A percentile compares a stretch with the other conserved stretches of the same genome.
Evolutionary conservation across 805 yeast species (phyloP).

Genomic region (Candida ascalaphidarum): DNA sequence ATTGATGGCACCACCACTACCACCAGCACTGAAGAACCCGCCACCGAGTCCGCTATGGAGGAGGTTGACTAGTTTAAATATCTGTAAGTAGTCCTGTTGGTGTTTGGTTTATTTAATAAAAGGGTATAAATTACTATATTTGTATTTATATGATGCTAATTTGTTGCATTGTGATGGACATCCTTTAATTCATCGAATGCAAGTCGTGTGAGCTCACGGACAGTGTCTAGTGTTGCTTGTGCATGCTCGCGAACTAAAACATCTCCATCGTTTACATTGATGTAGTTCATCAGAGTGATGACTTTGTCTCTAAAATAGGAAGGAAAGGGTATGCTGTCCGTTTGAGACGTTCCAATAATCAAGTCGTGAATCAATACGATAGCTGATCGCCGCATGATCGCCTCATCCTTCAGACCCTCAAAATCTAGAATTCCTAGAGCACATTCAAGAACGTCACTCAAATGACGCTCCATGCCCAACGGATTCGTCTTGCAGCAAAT

Average conservation of each 20-base stretch:
- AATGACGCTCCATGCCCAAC: constrained; percentile 35
- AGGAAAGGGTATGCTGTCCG: constrained; percentile 45
- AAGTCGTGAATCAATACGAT: constrained; percentile 60
- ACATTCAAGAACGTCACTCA: constrained; percentile 63
- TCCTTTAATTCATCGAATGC: constrained; percentile 3
- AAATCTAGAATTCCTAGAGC: constrained; percentile 63
- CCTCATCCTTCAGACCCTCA: constrained; percentile 38
- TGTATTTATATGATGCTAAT: no score
- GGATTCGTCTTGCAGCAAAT: constrained; percentile 54
- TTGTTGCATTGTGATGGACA: no score
- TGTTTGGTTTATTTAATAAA: constrained; percentile 1
- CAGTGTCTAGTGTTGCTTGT: constrained; percentile 18
- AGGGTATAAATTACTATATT: constrained; percentile 1
- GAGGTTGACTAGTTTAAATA: constrained; percentile 77
- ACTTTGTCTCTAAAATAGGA: constrained; percentile 36
- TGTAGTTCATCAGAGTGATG: constrained; percentile 33
- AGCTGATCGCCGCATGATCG: constrained; percentile 68
- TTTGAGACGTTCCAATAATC: constrained; percentile 35
- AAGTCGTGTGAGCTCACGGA: constrained; percentile 15
- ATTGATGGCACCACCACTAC: constrained; percentile 42
- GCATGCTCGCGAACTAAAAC: constrained; percentile 55
- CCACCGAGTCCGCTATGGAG: constrained; percentile 82
- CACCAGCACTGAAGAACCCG: constrained; percentile 33
- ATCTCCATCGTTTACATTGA: constrained; percentile 43
- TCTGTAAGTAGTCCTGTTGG: constrained; percentile 3